Evolutionary conservation across 192 early-diverging fungal species (phyloP), one percentile per base, ranked within the genome.

Genomic region (Pecoramyces ruminantium): DNA sequence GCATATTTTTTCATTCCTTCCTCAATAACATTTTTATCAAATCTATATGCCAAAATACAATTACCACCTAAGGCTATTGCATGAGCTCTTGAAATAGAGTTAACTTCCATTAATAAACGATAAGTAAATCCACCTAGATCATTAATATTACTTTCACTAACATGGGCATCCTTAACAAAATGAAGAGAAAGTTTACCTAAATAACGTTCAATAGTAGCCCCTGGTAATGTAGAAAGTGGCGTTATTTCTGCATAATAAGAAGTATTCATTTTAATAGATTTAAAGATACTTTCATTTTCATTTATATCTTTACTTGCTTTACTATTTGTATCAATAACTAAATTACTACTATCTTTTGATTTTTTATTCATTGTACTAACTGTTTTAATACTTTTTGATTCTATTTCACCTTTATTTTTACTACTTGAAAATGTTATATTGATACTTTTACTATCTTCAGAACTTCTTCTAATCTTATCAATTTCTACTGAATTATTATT

Each of bases 161-260:
- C 8, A 67, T 79, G 81, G 12, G 91, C 86, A 80, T 95, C 94
- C 77, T 94, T 93, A 40, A 95, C 91, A 86, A 95, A 95, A 81
- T 95, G 94, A 16, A 95, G 86, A 0, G 92, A 92, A 0, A 95
- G 83, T 16, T 92, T 89, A 29, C 94, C 94, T 29, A 95, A 84
- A 78, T 92, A 87, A 15, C 86, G 85, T 15, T 85, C 85, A 28
- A 90, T 86, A 2, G 82, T 83, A 0, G 84, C 83, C 38, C 84
- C 82, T 5, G 93, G 94, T 30, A 95, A 84, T 78, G 87, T 89
- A 51, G 91, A 89, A 12, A 93, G 82, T 0, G 93, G 91, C 2
- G 92, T 91, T 80, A 94, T 89, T 77, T 93, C 92, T 18, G 94
- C 82, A 28, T 84, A 84, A 77, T 29, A 77, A 29, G 34, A 27